phyloP scores from a whole-genome alignment of 2,329 filamentous ascomycete genomes.

The Phoma sp. region DNA sequence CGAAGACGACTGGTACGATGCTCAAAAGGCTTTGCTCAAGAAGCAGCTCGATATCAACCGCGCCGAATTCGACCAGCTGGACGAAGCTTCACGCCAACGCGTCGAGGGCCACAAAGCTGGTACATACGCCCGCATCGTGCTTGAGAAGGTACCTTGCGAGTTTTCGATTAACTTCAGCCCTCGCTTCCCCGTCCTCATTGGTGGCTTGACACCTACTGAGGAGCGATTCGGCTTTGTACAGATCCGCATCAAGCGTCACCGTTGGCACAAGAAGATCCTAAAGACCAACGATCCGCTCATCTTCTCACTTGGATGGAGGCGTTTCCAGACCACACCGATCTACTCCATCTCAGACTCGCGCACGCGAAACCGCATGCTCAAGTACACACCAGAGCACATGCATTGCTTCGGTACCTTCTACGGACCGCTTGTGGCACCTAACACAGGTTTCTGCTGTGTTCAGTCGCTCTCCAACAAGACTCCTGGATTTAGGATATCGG shows the following conservation, averaged over 20 bases:
- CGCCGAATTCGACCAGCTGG: conserved; percentile 85
- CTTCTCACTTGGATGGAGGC: conserved; percentile 93
- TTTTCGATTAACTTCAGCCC: conserved; percentile 85
- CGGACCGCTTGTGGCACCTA: conserved; percentile 91
- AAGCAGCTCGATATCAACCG: conserved; percentile 98
- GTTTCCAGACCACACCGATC: conserved; percentile 90
- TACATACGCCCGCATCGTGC: conserved; percentile 88
- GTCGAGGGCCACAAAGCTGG: conserved; percentile 93
- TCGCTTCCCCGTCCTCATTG: conserved; percentile 82
- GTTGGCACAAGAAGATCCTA: conserved; percentile 99
- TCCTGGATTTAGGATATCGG: conserved; percentile 90
- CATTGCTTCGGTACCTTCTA: conserved; percentile 98
- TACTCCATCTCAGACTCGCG: conserved; percentile 96
- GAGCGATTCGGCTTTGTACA: conserved; percentile 96
- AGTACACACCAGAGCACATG: conserved; percentile 99
- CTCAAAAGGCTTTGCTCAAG: conserved; percentile 91
- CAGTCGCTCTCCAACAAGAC: conserved; percentile 85
- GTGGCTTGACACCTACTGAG: conserved; percentile 90
- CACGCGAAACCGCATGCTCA: conserved; percentile 94
- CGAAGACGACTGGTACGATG: conserved; percentile 98
- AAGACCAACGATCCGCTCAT: conserved; percentile 98
- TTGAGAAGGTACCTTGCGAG: conserved; percentile 88
- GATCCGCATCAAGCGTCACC: conserved; percentile 92
- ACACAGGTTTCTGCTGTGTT: conserved; percentile 93
- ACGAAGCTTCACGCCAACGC: conserved; percentile 79